Evolutionary conservation across 352 stramenopile genomes (phyloP).

Genomic region (Globisporangium uncinulatum): DNA sequence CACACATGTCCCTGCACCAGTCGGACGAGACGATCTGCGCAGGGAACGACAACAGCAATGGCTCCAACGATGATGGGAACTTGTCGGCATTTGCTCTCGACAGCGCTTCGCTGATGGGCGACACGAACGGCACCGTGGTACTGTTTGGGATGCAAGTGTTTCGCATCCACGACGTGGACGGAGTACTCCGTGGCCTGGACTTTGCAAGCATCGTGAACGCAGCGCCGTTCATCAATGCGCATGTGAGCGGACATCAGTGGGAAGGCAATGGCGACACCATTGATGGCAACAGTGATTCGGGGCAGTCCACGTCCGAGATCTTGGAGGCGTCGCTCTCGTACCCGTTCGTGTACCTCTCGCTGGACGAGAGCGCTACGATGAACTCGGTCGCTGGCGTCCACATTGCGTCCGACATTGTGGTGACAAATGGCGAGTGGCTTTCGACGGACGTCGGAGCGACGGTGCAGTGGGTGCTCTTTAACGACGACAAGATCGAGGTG

Average conservation of each 20-base stretch:
- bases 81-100: background rate
- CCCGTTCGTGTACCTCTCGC: constrained; percentile 5
- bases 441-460: too few relatives aligned
- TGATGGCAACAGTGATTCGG: background rate
- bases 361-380: constrained; percentile 2
- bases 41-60: background rate
- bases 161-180: background rate
- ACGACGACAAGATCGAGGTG: constrained; percentile 3
- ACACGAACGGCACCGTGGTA: background rate
- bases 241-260: background rate
- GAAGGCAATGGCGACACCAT: background rate
- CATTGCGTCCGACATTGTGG: background rate
- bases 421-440: constrained; percentile 3
- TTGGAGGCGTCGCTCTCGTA: background rate
- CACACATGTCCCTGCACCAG: background rate
- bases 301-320: background rate
- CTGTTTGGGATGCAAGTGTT: background rate
- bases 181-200: background rate
- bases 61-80: background rate
- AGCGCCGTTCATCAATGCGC: background rate
- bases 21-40: background rate
- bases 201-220: background rate
- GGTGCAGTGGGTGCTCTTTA: constrained; percentile 2
- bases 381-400: constrained; percentile 9
- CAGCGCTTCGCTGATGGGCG: background rate